Base-by-base conservation (phyloP, 2,329 filamentous ascomycete genomes). In the Exophiala viscosa region DNA sequence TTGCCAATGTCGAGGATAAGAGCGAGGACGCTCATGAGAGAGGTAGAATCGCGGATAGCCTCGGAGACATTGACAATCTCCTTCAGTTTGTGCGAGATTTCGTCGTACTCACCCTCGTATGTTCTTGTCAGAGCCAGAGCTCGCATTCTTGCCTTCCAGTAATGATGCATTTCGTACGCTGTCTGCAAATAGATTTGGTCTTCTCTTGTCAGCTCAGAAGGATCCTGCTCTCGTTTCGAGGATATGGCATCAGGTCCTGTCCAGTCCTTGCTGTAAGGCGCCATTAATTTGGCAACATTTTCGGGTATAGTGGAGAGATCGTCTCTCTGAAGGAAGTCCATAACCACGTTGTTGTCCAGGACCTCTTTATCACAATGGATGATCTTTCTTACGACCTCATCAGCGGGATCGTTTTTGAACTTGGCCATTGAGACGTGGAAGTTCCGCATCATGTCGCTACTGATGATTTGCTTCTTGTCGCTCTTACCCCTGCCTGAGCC, bases 1-100 rank as follows among this genome's bases (percentile, higher is more conserved):
- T 99, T 99, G 70, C 93, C 93, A 66, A 99, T 96, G 70, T 96
- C 92, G 64, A 99, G 77, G 70, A 99, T 99, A 57, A 97, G 80
- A 54, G 92, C 91, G 51, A 99, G 82, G 42, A 99, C 90, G 61
- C 95, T 96, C 86, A 97, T 96, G 64, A 99, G 75, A 20, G 90
- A 87, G 20, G 95, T 90, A 1, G 91, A 96, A 67, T 95, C 90
- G 43, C 92, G 83, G 49, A 99, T 75, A 8, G 90, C 88, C 72
- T 97, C 92, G 3, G 91, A 92, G 7, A 96, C 90, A 28, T 76
- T 76, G 33, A 95, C 87, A n/a, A 99, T 84, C 56, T 93, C 85
- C 60, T 86, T 85, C 55, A 97, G 82, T 73, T 93, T 95, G 38
- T 80, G 77, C 9, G 87, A 90, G 40, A 97, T 86, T 65, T 97